Base-by-base conservation (phyloP, 371 early-diverging fungal genomes). In the Apophysomyces sp. region DNA sequence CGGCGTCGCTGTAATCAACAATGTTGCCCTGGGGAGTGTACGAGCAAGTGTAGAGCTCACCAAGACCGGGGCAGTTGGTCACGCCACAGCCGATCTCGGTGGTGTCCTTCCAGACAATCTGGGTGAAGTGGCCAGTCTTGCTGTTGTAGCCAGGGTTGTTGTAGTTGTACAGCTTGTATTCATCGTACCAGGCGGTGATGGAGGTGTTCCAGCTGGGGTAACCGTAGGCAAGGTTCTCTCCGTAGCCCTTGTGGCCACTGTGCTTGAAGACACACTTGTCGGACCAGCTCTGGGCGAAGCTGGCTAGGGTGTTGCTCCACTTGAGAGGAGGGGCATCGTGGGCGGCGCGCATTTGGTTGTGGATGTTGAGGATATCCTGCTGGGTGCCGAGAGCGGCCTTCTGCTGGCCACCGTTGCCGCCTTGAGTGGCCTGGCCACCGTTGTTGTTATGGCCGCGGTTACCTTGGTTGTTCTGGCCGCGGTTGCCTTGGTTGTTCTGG, bases 271-370 rank as follows among this genome's bases (percentile, higher is more conserved):
- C 16, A 54, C 83, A 86, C 18, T 31, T 13, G 58, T 73, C 65
- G 58, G 79, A 67, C 76, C 77, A 82, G 15, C 72, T 66, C 61
- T 80, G 76, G n/a, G 81, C 84, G 57, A 73, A 81, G 0, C 32
- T 51, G 29, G 76, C 86, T 9, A 78, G 49, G 0, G 51, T 72
- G 13, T 16, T 44, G 61, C 69, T 76, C 83, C 83, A 86, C 15
- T 55, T 73, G 55, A 86, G 39, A 4, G 77, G 52, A 28, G 80
- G 75, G 9, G 78, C 70, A n/a, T 65, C 62, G 58, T 86, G 83
- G 2, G 37, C 65, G 1, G 72, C 68, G 44, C 84, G 80, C 62
- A 55, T 63, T 18, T 72, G 62, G 71, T 86, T 86, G 54, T 81
- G 82, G 11, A 66, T 24, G 4, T 63, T 61, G 31, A 86, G 51